Conservation (phyloP, 2,329 filamentous ascomycete genomes). For the Aspergillus pseudoterreus region DNA sequence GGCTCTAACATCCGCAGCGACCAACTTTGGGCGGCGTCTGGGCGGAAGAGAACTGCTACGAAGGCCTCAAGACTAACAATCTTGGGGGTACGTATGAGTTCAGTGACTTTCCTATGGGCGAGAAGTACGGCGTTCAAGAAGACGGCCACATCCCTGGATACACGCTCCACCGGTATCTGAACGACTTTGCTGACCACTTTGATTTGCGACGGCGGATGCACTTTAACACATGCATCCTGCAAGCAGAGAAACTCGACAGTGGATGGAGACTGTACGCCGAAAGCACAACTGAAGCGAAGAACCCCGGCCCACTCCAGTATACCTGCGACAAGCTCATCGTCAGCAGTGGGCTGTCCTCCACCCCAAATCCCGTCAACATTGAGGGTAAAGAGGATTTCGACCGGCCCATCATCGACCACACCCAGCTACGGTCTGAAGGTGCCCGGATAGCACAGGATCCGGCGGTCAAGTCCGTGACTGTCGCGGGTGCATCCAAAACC, state of each 20-base stretch:
- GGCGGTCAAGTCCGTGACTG: not conserved
- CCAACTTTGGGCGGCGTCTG: slow-evolving; percentile 3
- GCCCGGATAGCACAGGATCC: not conserved
- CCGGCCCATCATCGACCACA: not conserved
- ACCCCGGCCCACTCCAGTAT: not conserved
- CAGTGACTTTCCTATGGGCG: slow-evolving; percentile 10
- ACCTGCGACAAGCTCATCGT: not conserved
- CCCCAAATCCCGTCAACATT: not conserved
- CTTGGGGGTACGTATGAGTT: slow-evolving; percentile 10
- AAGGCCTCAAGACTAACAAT: slow-evolving; percentile 13
- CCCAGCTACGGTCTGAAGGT: not conserved
- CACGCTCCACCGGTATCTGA: slow-evolving; percentile 48
- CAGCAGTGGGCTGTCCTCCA: not conserved
- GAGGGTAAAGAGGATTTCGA: not conserved
- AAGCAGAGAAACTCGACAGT: not conserved
- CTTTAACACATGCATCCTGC: not conserved
- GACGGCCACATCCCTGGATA: slow-evolving; percentile 49
- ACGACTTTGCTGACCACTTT: slow-evolving; percentile 44
- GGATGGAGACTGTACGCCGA: not conserved
- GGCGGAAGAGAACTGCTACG: slow-evolving; percentile 9
- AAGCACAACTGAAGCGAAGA: not conserved
- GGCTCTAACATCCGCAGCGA: not conserved
- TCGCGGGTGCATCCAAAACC: slow-evolving; percentile 45
- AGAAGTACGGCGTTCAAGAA: slow-evolving; percentile 35
- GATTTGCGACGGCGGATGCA: not conserved